A percentile compares a stretch with the other conserved stretches of the same genome.
Conservation (phyloP, 495 filamentous ascomycete genomes). For the Penicillium steckii region DNA sequence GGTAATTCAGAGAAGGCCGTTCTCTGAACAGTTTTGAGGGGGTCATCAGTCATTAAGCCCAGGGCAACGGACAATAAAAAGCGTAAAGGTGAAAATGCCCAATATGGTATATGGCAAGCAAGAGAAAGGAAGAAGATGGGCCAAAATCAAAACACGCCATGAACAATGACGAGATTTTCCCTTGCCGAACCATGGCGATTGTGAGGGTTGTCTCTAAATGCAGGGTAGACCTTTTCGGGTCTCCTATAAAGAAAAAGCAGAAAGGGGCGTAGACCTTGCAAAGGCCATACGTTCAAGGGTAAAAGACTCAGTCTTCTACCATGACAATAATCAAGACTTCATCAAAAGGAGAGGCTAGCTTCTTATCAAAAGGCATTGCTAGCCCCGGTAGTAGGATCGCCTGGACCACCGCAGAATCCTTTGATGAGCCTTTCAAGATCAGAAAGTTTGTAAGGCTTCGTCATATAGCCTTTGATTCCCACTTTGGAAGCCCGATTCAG, state of each 20-base stretch:
- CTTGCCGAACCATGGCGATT: not conserved
- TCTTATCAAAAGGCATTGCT: not conserved
- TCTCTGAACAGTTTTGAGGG: conserved; percentile 6
- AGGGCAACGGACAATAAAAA: conserved; percentile 14
- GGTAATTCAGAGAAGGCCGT: not conserved
- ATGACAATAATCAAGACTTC: conserved; percentile 1
- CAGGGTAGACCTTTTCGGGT: not conserved
- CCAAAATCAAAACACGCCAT: conserved; percentile 9
- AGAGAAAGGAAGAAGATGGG: conserved; percentile 8
- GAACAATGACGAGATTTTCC: conserved; percentile 4
- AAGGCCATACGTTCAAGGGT: conserved; percentile 9
- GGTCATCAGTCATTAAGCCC: conserved; percentile 31
- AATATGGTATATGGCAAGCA: conserved; percentile 24
- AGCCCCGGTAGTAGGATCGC: not conserved
- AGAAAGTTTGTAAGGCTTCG: conserved; percentile 73
- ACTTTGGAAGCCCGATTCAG: conserved; percentile 61
- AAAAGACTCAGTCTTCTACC: conserved; percentile 10
- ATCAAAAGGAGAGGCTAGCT: not conserved
- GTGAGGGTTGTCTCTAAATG: conserved; percentile 2
- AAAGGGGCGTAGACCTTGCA: not conserved
- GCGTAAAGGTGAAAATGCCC: conserved; percentile 11
- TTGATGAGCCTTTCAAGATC: conserved; percentile 68
- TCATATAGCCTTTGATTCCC: conserved; percentile 77
- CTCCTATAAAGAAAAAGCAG: not conserved
- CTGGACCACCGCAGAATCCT: conserved; percentile 51